Evolutionary conservation across 108 stramenopile genomes (phyloP).

Genomic region (Aureococcus anophagefferens): DNA sequence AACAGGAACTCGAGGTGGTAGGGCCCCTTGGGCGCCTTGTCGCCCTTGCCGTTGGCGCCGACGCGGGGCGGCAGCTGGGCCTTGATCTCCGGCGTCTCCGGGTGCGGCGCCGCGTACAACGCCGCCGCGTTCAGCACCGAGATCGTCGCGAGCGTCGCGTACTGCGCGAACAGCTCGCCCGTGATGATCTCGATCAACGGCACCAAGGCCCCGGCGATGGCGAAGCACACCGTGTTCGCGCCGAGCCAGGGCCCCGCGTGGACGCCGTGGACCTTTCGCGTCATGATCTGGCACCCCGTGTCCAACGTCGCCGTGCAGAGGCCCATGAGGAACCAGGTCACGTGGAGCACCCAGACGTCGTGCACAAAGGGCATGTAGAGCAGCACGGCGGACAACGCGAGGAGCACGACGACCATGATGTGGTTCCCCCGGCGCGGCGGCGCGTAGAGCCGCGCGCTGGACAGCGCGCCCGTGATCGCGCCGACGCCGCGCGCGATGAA

Average conservation of each 20-base stretch:
- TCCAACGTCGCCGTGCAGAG: slow-evolving; percentile 34
- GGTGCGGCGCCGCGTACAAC: neutral
- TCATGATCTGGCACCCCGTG: slow-evolving; percentile 43
- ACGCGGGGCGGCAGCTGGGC: neutral
- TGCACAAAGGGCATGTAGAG: slow-evolving; percentile 24
- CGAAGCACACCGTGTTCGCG: slow-evolving; percentile 39
- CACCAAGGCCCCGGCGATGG: slow-evolving; percentile 31
- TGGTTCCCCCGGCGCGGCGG: slow-evolving; percentile 20
- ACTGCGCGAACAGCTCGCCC: slow-evolving; percentile 23
- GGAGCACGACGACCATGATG: slow-evolving; percentile 16
- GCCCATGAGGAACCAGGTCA: slow-evolving; percentile 18
- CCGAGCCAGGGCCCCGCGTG: slow-evolving; percentile 39
- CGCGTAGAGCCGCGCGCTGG: slow-evolving; percentile 29
- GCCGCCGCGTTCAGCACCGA: neutral
- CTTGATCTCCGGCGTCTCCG: neutral
- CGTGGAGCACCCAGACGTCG: slow-evolving; percentile 18
- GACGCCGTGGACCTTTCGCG: slow-evolving; percentile 29
- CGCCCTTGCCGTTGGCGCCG: neutral
- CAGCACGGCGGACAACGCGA: slow-evolving; percentile 11
- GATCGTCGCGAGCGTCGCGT: slow-evolving; percentile 17
- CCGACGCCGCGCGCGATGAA: slow-evolving; percentile 35
- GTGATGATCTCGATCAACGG: slow-evolving; percentile 27
- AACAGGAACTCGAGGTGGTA: slow-evolving; percentile 29
- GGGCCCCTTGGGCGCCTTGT: neutral
- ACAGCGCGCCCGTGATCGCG: slow-evolving; percentile 27